A percentile compares a stretch with the other conserved stretches of the same genome.
Evolutionary conservation across 345 rosid genomes (phyloP).

Genomic region (Bruguiera sexangula): DNA sequence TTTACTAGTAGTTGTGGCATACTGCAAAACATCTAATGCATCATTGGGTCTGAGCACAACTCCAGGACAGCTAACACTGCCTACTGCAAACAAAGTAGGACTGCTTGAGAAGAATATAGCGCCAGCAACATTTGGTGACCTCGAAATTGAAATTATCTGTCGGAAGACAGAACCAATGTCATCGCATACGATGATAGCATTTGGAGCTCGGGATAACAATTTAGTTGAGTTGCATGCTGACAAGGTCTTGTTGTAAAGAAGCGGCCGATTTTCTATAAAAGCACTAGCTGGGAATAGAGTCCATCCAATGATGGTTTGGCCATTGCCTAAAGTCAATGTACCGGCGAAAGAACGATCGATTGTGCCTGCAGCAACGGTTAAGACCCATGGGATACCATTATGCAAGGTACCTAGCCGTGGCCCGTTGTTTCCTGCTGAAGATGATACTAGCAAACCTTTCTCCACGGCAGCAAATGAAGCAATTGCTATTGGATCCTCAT

Average conservation of each 20-base stretch:
- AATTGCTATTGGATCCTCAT: slow-evolving; percentile 21
- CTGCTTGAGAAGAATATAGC: slow-evolving; percentile 34
- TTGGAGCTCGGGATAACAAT: slow-evolving; percentile 16
- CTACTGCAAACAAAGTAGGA: neutral
- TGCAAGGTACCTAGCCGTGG: slow-evolving; percentile 6
- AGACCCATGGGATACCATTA: slow-evolving; percentile 22
- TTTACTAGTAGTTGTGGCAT: slow-evolving; percentile 7
- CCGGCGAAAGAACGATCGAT: slow-evolving; percentile 12
- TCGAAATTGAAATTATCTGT: slow-evolving; percentile 11
- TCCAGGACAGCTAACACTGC: neutral
- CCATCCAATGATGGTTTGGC: slow-evolving; percentile 27
- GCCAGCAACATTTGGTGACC: slow-evolving; percentile 21
- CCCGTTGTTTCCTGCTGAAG: slow-evolving; percentile 18
- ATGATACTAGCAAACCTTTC: slow-evolving; percentile 12
- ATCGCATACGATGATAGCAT: slow-evolving; percentile 33
- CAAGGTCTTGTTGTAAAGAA: slow-evolving; percentile 24
- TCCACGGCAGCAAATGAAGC: slow-evolving; percentile 19
- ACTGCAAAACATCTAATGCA: slow-evolving; percentile 12
- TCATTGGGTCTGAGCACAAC: slow-evolving; percentile 23
- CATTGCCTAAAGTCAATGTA: slow-evolving; percentile 7
- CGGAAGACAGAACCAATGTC: slow-evolving; percentile 9
- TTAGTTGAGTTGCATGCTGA: slow-evolving; percentile 29
- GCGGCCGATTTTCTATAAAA: slow-evolving; percentile 19
- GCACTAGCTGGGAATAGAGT: slow-evolving; percentile 41
- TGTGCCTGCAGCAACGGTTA: slow-evolving; percentile 16